Evolutionary conservation across 805 yeast genomes (phyloP), one percentile per base, ranked within the genome.

Genomic region (Saccharomycopsis microspora): DNA sequence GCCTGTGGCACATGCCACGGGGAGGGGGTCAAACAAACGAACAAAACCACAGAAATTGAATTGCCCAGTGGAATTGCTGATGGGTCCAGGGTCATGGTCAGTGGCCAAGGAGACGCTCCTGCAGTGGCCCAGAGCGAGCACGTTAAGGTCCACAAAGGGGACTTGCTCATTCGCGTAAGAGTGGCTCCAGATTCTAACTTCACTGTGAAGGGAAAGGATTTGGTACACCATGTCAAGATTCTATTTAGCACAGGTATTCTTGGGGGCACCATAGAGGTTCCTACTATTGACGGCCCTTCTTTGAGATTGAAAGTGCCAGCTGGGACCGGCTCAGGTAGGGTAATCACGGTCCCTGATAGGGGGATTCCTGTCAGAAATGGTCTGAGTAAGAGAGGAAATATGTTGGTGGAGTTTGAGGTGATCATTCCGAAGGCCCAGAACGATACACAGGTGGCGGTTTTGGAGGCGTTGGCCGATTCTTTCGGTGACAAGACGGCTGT

Each of bases 221-320:
- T 93, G 50, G 62, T 83, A 49, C 75, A 78, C 58, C 70, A 72
- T 31, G 77, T 80, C 42, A 77, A 78, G 41, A 79, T 93, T 45
- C 84, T 93, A 43, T 84, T 87, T 79, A 93, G 98, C 1, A 93
- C 98, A 0, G 98, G 98, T 1, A 88, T 96, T 0, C 70, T 93
- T 41, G 99, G 99, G 52, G 99, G 99, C 37, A 79, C 77, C 41
- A 74, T 93, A 28, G 78, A 82, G 43, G 76, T 93, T n/a, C 97
- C 97, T 34, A 90, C 98, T 0, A 75, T 93, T 31, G 86, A 80
- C 54, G 97, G 94, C 4, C 75, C 75, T 39, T 73, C 73, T 35
- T 68, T 94, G 45, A 83, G 87, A 62, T 65, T 93, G 48, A 85
- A 79, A 64, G 81, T 93, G 8, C 80, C 94, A 45, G 67, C 85